Evolutionary conservation across 768 basidiomycete species (phyloP).

Genomic region (Mycena crocata): DNA sequence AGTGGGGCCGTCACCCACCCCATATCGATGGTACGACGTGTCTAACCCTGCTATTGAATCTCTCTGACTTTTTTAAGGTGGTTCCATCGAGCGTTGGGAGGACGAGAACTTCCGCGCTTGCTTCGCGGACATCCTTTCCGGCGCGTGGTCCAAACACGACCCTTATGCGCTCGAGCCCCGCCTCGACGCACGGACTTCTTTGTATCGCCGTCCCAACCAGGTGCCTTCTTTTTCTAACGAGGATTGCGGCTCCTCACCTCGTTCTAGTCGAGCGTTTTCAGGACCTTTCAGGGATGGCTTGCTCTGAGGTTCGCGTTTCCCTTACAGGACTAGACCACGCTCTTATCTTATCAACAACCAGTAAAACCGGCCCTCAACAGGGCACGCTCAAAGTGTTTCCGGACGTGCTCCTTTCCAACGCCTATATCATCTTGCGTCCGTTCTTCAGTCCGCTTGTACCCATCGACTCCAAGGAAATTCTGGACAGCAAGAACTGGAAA

Average conservation of each 20-base stretch:
- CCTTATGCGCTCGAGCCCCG: constrained; percentile 65
- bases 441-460: constrained; percentile 67
- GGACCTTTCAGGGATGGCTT: constrained; percentile 72
- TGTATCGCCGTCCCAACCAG: constrained; percentile 62
- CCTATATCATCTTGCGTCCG: constrained; percentile 71
- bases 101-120: constrained; percentile 60
- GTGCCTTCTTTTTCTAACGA: constrained; percentile 34
- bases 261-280: constrained; percentile 48
- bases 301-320: constrained; percentile 57
- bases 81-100: constrained; percentile 73
- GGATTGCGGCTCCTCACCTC: background rate
- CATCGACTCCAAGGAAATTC: constrained; percentile 46
- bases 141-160: constrained; percentile 65
- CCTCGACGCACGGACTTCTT: constrained; percentile 60
- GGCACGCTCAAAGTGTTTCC: constrained; percentile 72
- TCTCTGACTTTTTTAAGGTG: constrained; percentile 51
- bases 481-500: constrained; percentile 56
- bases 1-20: constrained; percentile 54
- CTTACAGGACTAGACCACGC: constrained; percentile 26
- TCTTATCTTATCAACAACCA: constrained; percentile 31
- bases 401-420: constrained; percentile 64
- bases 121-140: constrained; percentile 62
- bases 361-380: constrained; percentile 64
- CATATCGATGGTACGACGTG: constrained; percentile 38
- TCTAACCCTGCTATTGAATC: background rate